Evolutionary conservation across 2,329 filamentous ascomycete genomes (phyloP), one percentile per base, ranked within the genome.

Genomic region (Microsporum audouinii): DNA sequence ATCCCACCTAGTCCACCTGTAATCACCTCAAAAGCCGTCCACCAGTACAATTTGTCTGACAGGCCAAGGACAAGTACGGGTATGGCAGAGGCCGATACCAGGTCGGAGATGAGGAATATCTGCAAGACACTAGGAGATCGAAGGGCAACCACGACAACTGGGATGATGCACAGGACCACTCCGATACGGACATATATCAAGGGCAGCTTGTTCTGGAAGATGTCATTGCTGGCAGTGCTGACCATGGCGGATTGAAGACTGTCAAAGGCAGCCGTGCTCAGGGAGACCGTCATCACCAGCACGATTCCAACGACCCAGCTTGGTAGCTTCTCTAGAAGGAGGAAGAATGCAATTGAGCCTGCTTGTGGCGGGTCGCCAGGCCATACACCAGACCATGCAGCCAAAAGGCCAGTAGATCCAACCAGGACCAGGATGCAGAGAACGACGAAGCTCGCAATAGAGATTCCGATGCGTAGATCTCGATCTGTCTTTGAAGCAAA

Each of bases 171-270:
- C 14, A 88, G 70, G 0, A 92, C 82, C 31, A 94, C 88, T 45
- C 79, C 79, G 17, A 70, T 79, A 55, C 89, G 86, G 66, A 92
- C 87, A 72, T 79, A 82, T 83, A 88, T 88, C 65, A 91, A 82
- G 68, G 85, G 86, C 61, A 94, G 82, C 63, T 82, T 83, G 79
- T 94, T 94, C 68, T 88, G 85, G 80, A 92, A 92, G 12, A 94
- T 75, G 70, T 94, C 89, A 76, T 92, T 92, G 66, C 87, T 90
- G 12, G 86, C 87, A 0, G 87, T 88, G n/a, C 87, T 89, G 5
- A 92, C 86, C 86, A 94, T 91, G 66, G 89, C 87, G 1, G 85
- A 88, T 74, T 92, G 89, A 41, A 92, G 79, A 64, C 82, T 87
- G 77, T 94, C 89, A 65, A 94, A 92, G 0, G 88, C 84, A 0